Evolutionary conservation across 805 yeast species (phyloP), one percentile per base, ranked within the genome.

Genomic region (Metschnikowia drakensbergensis): DNA sequence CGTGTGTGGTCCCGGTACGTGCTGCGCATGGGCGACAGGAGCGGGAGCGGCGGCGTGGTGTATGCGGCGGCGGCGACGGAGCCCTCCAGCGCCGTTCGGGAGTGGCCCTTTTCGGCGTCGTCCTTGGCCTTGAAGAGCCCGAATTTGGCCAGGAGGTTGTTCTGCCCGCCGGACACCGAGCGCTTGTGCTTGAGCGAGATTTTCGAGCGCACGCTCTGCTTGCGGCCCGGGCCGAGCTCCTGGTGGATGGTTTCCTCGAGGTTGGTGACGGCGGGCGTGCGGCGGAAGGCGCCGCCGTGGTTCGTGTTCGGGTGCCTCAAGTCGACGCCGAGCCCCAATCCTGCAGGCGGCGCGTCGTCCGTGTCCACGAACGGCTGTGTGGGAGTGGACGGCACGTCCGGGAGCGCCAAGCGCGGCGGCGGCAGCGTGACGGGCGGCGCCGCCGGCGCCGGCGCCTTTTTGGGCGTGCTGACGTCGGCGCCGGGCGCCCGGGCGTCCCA

Each of bases 41-140:
- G 48, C 3, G 80, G 77, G 31, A 77, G 55, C 13, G 79, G 77
- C 1, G 82, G 79, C 0, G 82, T 72, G 2, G 69, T 65, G 49
- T 63, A 72, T 1, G 70, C 69, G 25, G 33, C 11, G 10, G 65
- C 63, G 23, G 51, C 48, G 22, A 68, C 53, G 7, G 74, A 66
- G 4, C 76, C 69, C 23, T 72, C 77, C 47, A 73, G 69, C 27
- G 65, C 69, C 46, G 68, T 65, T 6, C 77, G 63, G 1, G 73
- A 52, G 52, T 72, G 77, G 3, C 70, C 69, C 25, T 49, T 53
- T n/a, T 45, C 47, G 23, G 47, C 13, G 6, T 62, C 64, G 25
- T 59, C 61, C n/a, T 48, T 55, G 17, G 59, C 49, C 47, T 66
- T 67, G 58, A 72, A 71, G 26, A 72, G 54, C 17, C 62, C 66